Evolutionary conservation across 2,329 filamentous ascomycete genomes (phyloP).

Genomic region (Aspergillus ruber): DNA sequence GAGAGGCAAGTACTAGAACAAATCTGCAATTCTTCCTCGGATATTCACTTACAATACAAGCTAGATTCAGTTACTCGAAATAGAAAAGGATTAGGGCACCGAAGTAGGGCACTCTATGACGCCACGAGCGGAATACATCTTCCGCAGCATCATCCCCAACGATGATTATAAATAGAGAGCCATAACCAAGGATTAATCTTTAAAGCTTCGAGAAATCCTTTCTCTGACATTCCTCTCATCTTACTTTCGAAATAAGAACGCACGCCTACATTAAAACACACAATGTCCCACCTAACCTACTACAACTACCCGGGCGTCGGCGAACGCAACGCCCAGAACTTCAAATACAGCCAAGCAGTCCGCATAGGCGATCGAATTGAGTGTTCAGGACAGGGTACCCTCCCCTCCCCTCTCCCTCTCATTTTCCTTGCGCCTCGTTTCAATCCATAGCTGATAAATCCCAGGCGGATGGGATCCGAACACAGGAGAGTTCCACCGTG

Average conservation of each 20-base stretch:
- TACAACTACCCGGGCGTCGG: slow-evolving; percentile 36
- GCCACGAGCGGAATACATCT: background rate
- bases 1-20: no score
- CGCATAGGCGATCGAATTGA: slow-evolving; percentile 45
- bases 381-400: slow-evolving; percentile 12
- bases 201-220: background rate
- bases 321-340: slow-evolving; percentile 25
- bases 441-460: no score
- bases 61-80: no score
- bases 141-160: background rate
- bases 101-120: no score
- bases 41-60: no score
- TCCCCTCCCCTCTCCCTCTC: background rate
- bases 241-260: background rate
- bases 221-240: background rate
- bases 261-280: background rate
- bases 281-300: slow-evolving; percentile 35
- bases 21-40: no score
- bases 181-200: background rate
- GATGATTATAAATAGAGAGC: background rate
- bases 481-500: slow-evolving; percentile 18
- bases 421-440: no score
- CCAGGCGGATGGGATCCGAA: slow-evolving; percentile 30
- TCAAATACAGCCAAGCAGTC: slow-evolving; percentile 44
- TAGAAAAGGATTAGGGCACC: no score